Conservation (phyloP, 805 yeast species). For the Monosporozyma siamensis region DNA sequence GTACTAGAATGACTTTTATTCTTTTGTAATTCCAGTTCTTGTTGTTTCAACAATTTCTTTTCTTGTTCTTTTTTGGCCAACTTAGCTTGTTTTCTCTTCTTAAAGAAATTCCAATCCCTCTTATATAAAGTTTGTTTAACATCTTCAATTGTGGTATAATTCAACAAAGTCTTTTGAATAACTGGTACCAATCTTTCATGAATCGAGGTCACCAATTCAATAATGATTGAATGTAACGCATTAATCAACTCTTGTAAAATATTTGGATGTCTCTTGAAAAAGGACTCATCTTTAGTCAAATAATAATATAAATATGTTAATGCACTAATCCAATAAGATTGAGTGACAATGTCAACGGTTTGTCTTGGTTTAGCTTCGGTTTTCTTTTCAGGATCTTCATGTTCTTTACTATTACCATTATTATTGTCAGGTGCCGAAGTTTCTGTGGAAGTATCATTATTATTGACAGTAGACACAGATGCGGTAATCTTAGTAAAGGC, state of each 20-base stretch:
- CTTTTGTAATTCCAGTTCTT: constrained; percentile 1
- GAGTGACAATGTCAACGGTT: constrained; percentile 53
- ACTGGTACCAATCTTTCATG: constrained; percentile 49
- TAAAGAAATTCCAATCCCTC: constrained; percentile 57
- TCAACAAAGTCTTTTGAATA: constrained; percentile 58
- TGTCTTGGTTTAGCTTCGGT: constrained; percentile 2
- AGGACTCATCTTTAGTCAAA: constrained; percentile 53
- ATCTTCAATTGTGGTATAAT: constrained; percentile 78
- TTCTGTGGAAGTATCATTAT: constrained; percentile 4
- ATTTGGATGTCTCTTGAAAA: constrained; percentile 46
- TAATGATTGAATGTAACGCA: constrained; percentile 49
- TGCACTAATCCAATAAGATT: constrained; percentile 85
- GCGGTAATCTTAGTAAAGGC: constrained; percentile 54
- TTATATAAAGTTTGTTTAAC: constrained; percentile 67
- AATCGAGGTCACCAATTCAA: constrained; percentile 58
- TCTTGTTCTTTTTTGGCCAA: constrained; percentile 9
- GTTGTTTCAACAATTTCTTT: constrained; percentile 8
- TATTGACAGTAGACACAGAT: constrained; percentile 33
- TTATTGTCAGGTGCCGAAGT: background rate
- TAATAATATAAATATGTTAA: constrained; percentile 71
- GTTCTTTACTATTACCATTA: background rate
- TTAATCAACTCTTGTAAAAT: constrained; percentile 51
- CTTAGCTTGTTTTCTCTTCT: constrained; percentile 30
- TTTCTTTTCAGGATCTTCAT: background rate
- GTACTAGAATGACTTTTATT: background rate